Percentiles rank a stretch among this genome's conserved stretches.
These are phyloP conservation scores for Russula sp. DNA, from an alignment of 768 basidiomycete species.

Conservation along the genomic window DNA sequence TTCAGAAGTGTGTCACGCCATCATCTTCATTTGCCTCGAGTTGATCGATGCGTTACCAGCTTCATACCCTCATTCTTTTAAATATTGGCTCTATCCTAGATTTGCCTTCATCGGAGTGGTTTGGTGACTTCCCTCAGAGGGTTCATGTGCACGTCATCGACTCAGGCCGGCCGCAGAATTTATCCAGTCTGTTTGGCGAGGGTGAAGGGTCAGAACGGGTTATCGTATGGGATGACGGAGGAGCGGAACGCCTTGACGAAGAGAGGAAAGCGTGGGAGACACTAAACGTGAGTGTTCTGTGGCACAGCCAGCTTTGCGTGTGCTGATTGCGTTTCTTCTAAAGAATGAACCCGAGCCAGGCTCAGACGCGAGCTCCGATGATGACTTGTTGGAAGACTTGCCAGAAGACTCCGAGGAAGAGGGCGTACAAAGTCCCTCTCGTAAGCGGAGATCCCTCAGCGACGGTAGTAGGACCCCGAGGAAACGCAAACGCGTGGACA, in stretches of 20 bases:
- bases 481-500: conserved; percentile 47
- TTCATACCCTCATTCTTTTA: conserved; percentile 86
- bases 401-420: conserved; percentile 46
- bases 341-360: conserved; percentile 79
- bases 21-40: not conserved
- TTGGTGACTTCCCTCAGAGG: conserved; percentile 62
- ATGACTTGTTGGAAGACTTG: conserved; percentile 44
- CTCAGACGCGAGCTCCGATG: conserved; percentile 58
- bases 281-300: conserved; percentile 55
- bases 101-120: conserved; percentile 69
- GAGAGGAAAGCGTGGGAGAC: conserved; percentile 84
- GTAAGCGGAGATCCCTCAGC: conserved; percentile 50
- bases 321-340: not conserved
- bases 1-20: conserved; percentile 53
- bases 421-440: conserved; percentile 42
- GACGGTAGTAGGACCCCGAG: conserved; percentile 22
- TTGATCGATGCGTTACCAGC: conserved; percentile 41
- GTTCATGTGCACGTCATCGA: conserved; percentile 91
- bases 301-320: not conserved
- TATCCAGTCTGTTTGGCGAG: conserved; percentile 78
- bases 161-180: conserved; percentile 84
- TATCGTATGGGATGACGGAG: conserved; percentile 92
- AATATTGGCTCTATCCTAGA: conserved; percentile 92
- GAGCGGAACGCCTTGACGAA: conserved; percentile 62
- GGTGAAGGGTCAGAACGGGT: conserved; percentile 68